Conservation (phyloP, 208 protist species). For the Trypanosoma caninum region DNA sequence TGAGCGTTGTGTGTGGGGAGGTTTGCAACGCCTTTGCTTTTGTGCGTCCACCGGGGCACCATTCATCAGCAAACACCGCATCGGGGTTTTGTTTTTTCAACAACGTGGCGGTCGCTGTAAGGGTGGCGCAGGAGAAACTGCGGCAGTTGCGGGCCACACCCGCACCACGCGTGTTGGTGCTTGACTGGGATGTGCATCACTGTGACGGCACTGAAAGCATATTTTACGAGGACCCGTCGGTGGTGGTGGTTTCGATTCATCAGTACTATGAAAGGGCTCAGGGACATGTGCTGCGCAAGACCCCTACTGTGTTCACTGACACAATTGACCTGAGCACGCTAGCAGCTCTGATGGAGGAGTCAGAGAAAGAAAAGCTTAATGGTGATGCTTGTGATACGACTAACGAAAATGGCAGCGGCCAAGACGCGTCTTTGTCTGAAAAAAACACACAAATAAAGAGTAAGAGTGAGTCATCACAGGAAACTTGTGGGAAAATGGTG, state of each 20-base stretch:
- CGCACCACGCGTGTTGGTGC: conserved; percentile 73
- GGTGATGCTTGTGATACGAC: not conserved
- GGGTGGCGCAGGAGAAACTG: conserved; percentile 64
- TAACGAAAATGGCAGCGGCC: conserved; percentile 10
- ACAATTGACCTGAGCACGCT: conserved; percentile 17
- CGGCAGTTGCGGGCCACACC: not conserved
- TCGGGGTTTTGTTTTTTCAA: conserved; percentile 92
- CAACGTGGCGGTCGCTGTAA: conserved; percentile 88
- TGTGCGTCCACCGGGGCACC: conserved; percentile 88
- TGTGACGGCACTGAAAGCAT: conserved; percentile 94
- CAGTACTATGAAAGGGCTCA: conserved; percentile 73
- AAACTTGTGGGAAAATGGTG: not conserved
- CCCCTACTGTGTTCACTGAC: conserved; percentile 14
- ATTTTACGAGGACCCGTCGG: conserved; percentile 88
- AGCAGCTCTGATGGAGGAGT: conserved; percentile 22
- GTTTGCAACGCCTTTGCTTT: conserved; percentile 83
- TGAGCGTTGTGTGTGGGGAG: conserved; percentile 47
- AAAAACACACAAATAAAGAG: not conserved
- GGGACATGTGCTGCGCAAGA: conserved; percentile 66
- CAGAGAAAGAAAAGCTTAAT: not conserved
- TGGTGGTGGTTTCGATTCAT: conserved; percentile 94
- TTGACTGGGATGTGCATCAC: conserved; percentile 97
- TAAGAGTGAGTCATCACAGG: not conserved
- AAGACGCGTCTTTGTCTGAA: conserved; percentile 21
- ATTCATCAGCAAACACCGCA: conserved; percentile 45